phyloP scores from a whole-genome alignment of 805 yeast genomes.

The Zygotorulaspora chibaensis region DNA sequence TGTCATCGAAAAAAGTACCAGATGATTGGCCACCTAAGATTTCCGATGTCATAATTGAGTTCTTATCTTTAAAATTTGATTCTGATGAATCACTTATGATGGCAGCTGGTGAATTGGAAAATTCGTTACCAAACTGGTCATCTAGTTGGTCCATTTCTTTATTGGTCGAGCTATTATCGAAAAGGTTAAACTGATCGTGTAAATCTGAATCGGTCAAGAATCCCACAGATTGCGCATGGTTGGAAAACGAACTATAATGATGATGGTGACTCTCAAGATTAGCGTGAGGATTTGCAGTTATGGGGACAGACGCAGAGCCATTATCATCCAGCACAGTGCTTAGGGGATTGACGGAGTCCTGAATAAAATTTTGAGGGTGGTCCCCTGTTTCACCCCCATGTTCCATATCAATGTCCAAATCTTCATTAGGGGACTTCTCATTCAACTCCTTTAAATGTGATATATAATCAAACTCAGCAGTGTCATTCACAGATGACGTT shows the following conservation, averaged over 20 bases:
- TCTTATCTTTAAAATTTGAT: neutral
- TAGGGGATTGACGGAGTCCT: conserved; percentile 6
- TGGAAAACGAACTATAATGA: conserved; percentile 19
- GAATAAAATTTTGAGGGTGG: conserved; percentile 1
- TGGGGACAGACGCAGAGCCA: neutral
- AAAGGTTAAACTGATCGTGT: conserved; percentile 9
- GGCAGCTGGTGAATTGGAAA: conserved; percentile 7
- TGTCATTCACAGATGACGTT: neutral
- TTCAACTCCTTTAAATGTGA: conserved; percentile 15
- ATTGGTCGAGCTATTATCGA: conserved; percentile 1
- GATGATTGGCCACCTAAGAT: conserved; percentile 9
- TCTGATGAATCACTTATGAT: conserved; percentile 8
- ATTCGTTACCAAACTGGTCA: conserved; percentile 7
- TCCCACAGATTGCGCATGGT: conserved; percentile 13
- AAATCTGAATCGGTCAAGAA: conserved; percentile 11
- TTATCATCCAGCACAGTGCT: conserved; percentile 3
- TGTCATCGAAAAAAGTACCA: conserved; percentile 1
- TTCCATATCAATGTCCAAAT: conserved; percentile 1
- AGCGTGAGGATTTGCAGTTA: conserved; percentile 1
- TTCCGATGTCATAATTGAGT: conserved; percentile 6
- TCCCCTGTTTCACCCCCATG: neutral
- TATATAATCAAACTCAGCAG: conserved; percentile 4
- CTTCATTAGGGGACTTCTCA: conserved; percentile 4
- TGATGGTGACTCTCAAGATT: conserved; percentile 1
- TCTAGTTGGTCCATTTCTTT: conserved; percentile 8